These are phyloP conservation scores for Aureobasidium musti DNA, from an alignment of 2,329 filamentous ascomycete genomes.

Conservation along the genomic window DNA sequence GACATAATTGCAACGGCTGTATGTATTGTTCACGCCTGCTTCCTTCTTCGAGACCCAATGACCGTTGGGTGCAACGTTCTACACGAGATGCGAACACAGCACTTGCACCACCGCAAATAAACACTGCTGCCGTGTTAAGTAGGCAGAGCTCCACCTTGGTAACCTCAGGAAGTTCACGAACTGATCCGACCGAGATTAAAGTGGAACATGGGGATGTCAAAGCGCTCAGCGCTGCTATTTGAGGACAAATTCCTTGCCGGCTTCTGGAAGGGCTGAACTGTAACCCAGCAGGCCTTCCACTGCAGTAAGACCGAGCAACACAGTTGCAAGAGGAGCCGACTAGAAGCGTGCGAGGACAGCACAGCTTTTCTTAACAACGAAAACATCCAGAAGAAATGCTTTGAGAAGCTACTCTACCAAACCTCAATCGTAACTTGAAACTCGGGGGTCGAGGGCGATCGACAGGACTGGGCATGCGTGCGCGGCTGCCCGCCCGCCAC, in stretches of 20 bases:
- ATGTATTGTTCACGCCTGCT: slow-evolving; percentile 11
- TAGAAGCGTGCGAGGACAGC: background rate
- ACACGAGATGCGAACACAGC: background rate
- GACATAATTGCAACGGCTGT: slow-evolving; percentile 16
- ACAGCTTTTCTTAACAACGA: slow-evolving; percentile 10
- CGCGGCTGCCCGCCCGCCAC: slow-evolving; percentile 20
- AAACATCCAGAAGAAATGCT: background rate
- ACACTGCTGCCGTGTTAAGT: slow-evolving; percentile 15
- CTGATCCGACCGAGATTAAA: slow-evolving; percentile 28
- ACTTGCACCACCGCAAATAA: slow-evolving; percentile 17
- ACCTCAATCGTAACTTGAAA: slow-evolving; percentile 26
- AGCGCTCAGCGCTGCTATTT: slow-evolving; percentile 15
- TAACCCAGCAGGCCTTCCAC: background rate
- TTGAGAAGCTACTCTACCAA: background rate
- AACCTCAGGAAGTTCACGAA: slow-evolving; percentile 25
- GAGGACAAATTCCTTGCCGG: slow-evolving; percentile 11
- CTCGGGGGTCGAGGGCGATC: slow-evolving; percentile 18
- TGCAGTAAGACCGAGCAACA: background rate
- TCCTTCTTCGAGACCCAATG: slow-evolving; percentile 13
- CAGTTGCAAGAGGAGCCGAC: background rate
- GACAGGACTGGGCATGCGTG: slow-evolving; percentile 24
- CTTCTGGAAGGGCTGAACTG: slow-evolving; percentile 26
- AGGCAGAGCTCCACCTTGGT: slow-evolving; percentile 23
- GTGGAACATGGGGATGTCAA: slow-evolving; percentile 28
- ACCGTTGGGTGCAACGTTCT: background rate